Percentiles rank a stretch among this genome's conserved stretches.
These are phyloP conservation scores for Penicillium flavigenum DNA, from an alignment of 495 filamentous ascomycete genomes.

Conservation along the genomic window DNA sequence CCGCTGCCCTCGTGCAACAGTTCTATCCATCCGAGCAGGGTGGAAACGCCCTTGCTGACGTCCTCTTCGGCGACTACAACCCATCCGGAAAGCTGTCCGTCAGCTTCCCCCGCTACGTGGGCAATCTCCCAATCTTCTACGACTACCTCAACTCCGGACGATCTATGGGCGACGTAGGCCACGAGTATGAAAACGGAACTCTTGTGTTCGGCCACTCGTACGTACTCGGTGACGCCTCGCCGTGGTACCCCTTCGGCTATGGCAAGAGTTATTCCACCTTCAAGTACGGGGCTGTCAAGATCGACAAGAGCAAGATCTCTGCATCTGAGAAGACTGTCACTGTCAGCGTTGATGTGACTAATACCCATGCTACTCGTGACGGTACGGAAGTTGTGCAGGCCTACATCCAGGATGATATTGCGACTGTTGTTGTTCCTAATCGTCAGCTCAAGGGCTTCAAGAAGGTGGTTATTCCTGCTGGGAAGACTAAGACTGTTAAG, in stretches of 20 bases:
- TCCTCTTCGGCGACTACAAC: slow-evolving; percentile 65
- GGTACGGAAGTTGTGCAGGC: slow-evolving; percentile 69
- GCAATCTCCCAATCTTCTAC: slow-evolving; percentile 66
- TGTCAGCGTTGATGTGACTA: slow-evolving; percentile 54
- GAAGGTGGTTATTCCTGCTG: slow-evolving; percentile 63
- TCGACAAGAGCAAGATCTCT: slow-evolving; percentile 46
- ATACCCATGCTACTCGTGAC: slow-evolving; percentile 53
- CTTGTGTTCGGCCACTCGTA: slow-evolving; percentile 66
- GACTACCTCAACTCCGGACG: slow-evolving; percentile 70
- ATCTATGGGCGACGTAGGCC: slow-evolving; percentile 47
- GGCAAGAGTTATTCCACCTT: slow-evolving; percentile 68
- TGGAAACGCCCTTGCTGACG: slow-evolving; percentile 62
- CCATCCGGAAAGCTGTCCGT: slow-evolving; percentile 67
- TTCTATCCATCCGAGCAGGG: slow-evolving; percentile 68
- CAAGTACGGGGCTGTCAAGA: slow-evolving; percentile 48
- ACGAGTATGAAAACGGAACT: slow-evolving; percentile 52
- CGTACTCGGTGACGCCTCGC: slow-evolving; percentile 55
- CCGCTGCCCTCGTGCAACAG: slow-evolving; percentile 64
- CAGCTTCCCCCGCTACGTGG: slow-evolving; percentile 64
- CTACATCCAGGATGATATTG: slow-evolving; percentile 60
- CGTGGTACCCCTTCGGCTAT: slow-evolving; percentile 67
- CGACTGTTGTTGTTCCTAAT: slow-evolving; percentile 65
- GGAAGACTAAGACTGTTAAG: slow-evolving; percentile 55
- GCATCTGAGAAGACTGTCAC: slow-evolving; percentile 41
- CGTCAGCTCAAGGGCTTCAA: slow-evolving; percentile 65